Conservation (phyloP, 2,329 filamentous ascomycete species). For the Tolypocladium ovalisporum region DNA sequence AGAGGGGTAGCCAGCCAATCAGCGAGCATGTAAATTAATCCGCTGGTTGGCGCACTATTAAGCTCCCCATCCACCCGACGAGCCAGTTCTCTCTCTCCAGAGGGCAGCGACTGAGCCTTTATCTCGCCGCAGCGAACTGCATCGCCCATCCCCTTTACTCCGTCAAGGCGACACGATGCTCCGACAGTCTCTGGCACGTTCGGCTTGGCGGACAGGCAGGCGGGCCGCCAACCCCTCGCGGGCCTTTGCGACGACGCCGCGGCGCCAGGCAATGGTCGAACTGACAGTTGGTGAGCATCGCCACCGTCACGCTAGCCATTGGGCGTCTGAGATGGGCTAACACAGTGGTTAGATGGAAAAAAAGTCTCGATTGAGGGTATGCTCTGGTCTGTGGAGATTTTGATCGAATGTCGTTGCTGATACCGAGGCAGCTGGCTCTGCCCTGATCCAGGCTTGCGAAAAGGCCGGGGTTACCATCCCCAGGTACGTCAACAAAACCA, state of each 20-base stretch:
- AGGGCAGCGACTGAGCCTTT: slow-evolving; percentile 30
- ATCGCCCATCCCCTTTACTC: slow-evolving; percentile 28
- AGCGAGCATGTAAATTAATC: slow-evolving; percentile 31
- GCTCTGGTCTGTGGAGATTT: slow-evolving; percentile 9
- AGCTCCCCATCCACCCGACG: slow-evolving; percentile 21
- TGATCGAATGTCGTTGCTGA: slow-evolving; percentile 20
- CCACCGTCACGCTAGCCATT: slow-evolving; percentile 16
- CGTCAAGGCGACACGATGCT: slow-evolving; percentile 56
- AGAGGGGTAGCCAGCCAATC: slow-evolving; percentile 24
- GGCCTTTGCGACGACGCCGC: slow-evolving; percentile 70
- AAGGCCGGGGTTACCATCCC: slow-evolving; percentile 88
- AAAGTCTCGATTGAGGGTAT: slow-evolving; percentile 96
- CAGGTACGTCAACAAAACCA: slow-evolving; percentile 53
- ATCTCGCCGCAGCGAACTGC: slow-evolving; percentile 22
- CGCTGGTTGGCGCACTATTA: slow-evolving; percentile 15
- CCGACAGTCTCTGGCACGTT: slow-evolving; percentile 56
- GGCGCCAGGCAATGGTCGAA: slow-evolving; percentile 84
- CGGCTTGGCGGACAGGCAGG: slow-evolving; percentile 54
- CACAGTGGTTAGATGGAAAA: slow-evolving; percentile 67
- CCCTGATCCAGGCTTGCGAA: slow-evolving; percentile 97
- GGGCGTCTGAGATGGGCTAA: slow-evolving; percentile 18
- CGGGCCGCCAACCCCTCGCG: slow-evolving; percentile 53
- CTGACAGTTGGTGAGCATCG: slow-evolving; percentile 69
- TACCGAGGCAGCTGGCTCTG: slow-evolving; percentile 66
- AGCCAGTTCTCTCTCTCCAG: slow-evolving; percentile 26